These are phyloP conservation scores for Cladosporium colombiae DNA, from an alignment of 2,329 filamentous ascomycete species.

Conservation along the genomic window DNA sequence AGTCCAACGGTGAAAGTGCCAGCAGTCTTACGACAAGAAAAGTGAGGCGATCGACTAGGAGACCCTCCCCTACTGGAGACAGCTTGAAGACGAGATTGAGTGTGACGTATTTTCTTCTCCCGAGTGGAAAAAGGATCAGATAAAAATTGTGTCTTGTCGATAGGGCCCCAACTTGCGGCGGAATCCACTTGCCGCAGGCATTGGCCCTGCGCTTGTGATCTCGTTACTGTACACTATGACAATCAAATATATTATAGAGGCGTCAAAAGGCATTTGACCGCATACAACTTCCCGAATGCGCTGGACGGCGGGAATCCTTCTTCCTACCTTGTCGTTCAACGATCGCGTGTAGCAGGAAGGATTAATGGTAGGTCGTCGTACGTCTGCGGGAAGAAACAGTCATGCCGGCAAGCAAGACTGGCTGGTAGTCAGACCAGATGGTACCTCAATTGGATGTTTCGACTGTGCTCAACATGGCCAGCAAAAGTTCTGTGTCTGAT, in stretches of 20 bases:
- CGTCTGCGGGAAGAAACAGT: neutral
- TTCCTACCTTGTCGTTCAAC: neutral
- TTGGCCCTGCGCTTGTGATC: neutral
- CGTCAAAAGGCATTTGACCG: neutral
- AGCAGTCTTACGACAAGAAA: neutral
- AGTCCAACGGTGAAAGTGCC: neutral
- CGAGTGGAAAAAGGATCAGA: slow-evolving; percentile 4
- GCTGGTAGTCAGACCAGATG: neutral
- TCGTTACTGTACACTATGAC: slow-evolving; percentile 5
- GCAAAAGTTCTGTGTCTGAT: no score
- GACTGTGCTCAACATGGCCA: no score
- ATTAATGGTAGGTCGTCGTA: neutral
- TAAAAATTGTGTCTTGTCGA: slow-evolving; percentile 10
- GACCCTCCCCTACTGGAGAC: no score
- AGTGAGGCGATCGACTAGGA: no score
- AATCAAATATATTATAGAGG: neutral
- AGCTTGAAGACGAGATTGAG: neutral
- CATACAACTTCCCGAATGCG: neutral
- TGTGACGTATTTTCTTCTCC: neutral
- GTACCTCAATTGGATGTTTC: neutral
- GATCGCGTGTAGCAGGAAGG: neutral
- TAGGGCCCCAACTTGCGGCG: neutral
- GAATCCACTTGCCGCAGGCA: slow-evolving; percentile 4
- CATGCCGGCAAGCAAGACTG: neutral
- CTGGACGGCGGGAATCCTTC: neutral